A percentile compares a stretch with the other conserved stretches of the same genome.
Conservation (phyloP, 345 rosid species). For the Erysimum cheiranthoides region DNA sequence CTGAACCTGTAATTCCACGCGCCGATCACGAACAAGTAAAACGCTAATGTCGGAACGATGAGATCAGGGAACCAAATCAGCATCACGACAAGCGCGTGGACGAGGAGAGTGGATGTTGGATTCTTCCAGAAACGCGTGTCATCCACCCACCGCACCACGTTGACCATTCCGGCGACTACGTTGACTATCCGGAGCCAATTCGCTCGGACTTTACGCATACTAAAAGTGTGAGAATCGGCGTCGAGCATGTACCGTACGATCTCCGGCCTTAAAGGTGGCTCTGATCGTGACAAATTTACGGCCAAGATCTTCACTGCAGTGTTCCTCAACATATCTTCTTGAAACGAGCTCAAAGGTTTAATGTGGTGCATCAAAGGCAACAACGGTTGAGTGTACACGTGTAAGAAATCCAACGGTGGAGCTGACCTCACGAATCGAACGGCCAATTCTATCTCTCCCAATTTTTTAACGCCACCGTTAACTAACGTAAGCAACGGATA, state of each 20-base stretch:
- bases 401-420: slow-evolving; percentile 76
- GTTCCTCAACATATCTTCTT: slow-evolving; percentile 55
- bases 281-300: slow-evolving; percentile 71
- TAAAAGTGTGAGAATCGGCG: slow-evolving; percentile 65
- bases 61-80: slow-evolving; percentile 85
- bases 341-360: slow-evolving; percentile 63
- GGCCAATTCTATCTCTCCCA: slow-evolving; percentile 85
- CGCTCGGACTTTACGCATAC: slow-evolving; percentile 84
- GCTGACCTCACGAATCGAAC: slow-evolving; percentile 68
- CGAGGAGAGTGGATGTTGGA: slow-evolving; percentile 73
- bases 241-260: slow-evolving; percentile 79
- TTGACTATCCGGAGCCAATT: slow-evolving; percentile 81
- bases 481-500: slow-evolving; percentile 70
- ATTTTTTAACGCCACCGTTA: slow-evolving; percentile 60
- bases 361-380: slow-evolving; percentile 83
- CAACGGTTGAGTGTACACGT: slow-evolving; percentile 79
- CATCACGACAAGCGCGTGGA: slow-evolving; percentile 74
- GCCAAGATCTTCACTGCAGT: slow-evolving; percentile 62
- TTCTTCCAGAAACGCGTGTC: slow-evolving; percentile 81
- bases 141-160: slow-evolving; percentile 78
- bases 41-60: slow-evolving; percentile 70
- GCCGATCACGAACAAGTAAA: slow-evolving; percentile 77
- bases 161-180: slow-evolving; percentile 58
- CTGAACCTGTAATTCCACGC: slow-evolving; percentile 79
- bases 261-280: slow-evolving; percentile 72